Evolutionary conservation across 2,329 filamentous ascomycete species (phyloP), one percentile per base, ranked within the genome.

Genomic region (Neobulgaria alba): DNA sequence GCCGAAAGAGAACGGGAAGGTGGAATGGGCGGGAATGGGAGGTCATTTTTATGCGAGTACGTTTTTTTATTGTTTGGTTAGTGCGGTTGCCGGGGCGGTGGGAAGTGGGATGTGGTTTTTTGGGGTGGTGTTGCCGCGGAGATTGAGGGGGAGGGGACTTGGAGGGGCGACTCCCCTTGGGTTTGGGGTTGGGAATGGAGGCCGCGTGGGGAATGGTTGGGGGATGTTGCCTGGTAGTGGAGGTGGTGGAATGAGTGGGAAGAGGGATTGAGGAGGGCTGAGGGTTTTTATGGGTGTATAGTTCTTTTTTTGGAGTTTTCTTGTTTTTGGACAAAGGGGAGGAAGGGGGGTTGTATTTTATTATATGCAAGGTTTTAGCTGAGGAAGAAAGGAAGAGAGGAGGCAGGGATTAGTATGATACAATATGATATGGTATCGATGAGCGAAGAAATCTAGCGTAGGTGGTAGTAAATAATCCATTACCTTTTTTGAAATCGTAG

Each of bases 21-120:
- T 81, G 4, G 75, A 79, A 61, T 81, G 77, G 77, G 68, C 72
- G 45, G 77, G 77, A 3, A 70, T 81, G 62, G 76, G 77, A 12
- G 75, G 76, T 0, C 76, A 80, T 49, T 68, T 80, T 21, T 79
- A 76, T 55, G 72, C 75, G 5, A 77, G 74, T 58, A 80, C 75
- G 21, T 61, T 80, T 1, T 79, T 80, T 46, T 81, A 81, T 61
- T 68, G 71, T 43, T 51, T 80, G 8, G 67, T 78, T 2, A 72
- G 73, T 5, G 79, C 79, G 51, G 59, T 69, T 10, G 73, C 76
- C 0, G 77, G 77, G 7, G 61, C 66, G 2, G 57, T 75, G 9
- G 64, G 71, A 2, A 68, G 72, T 3, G 72, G 65, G 23, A 72
- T 73, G 41, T 81, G 79, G 59, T 79, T 78, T 43, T 68, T 78